Conservation (phyloP, 2,329 filamentous ascomycete species). For the Stagonosporopsis rhizophila region DNA sequence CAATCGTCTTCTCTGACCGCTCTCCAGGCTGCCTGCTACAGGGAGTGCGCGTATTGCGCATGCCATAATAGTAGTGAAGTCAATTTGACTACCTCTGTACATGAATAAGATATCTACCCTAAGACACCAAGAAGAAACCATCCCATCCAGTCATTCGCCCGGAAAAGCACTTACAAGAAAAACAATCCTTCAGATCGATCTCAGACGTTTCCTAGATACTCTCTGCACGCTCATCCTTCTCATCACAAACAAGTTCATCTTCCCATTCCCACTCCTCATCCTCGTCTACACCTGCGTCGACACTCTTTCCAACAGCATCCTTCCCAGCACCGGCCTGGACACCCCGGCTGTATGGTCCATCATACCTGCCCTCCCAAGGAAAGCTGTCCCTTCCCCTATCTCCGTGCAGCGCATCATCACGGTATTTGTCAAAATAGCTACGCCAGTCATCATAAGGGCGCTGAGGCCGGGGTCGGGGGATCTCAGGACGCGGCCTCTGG, state of each 20-base stretch:
- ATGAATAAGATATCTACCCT: conserved; percentile 11
- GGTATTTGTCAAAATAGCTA: conserved; percentile 8
- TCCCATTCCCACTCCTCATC: conserved; percentile 5
- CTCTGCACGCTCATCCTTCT: neutral
- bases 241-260: conserved; percentile 8
- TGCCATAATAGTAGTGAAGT: neutral
- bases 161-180: conserved; percentile 2
- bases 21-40: too few species aligned
- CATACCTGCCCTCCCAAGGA: neutral
- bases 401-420: neutral
- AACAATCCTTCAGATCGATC: neutral
- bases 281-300: neutral
- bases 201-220: neutral
- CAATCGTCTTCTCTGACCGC: too few species aligned
- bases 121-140: neutral
- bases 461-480: neutral
- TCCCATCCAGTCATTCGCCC: neutral
- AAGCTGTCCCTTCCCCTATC: neutral
- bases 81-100: conserved; percentile 7
- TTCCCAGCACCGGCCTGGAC: neutral
- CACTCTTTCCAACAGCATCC: neutral
- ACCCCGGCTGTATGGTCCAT: neutral
- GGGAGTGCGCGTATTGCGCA: neutral
- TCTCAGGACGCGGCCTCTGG: neutral
- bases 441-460: conserved; percentile 5